A percentile compares a stretch with the other conserved stretches of the same genome.
Evolutionary conservation across 2,329 filamentous ascomycete genomes (phyloP).

Genomic region (Paracoccidioides brasiliensis): DNA sequence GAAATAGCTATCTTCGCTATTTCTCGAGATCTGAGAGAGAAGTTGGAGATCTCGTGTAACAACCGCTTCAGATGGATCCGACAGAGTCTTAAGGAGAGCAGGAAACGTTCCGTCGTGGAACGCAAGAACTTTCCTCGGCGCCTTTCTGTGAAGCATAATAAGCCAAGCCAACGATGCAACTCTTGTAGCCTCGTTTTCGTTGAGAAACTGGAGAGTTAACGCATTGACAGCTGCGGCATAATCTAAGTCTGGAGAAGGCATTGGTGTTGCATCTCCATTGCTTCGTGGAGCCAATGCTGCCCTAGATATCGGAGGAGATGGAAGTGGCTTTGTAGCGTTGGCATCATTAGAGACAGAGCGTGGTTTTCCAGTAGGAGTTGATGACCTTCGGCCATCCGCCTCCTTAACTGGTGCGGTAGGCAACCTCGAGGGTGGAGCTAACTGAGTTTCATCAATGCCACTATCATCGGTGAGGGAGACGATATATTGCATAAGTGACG

Average conservation of each 20-base stretch:
- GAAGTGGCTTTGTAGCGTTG: slow-evolving; percentile 21
- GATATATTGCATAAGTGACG: slow-evolving; percentile 84
- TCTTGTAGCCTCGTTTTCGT: slow-evolving; percentile 90
- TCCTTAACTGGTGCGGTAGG: slow-evolving; percentile 30
- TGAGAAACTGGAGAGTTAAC: slow-evolving; percentile 82
- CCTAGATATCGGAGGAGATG: slow-evolving; percentile 17
- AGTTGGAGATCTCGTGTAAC: slow-evolving; percentile 90
- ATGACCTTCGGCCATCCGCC: slow-evolving; percentile 28
- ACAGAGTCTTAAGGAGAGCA: slow-evolving; percentile 86
- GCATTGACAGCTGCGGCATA: slow-evolving; percentile 91
- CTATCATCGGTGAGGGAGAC: slow-evolving; percentile 70
- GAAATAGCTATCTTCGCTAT: slow-evolving; percentile 96
- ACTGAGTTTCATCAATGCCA: slow-evolving; percentile 28
- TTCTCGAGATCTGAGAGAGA: slow-evolving; percentile 87
- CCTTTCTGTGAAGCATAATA: slow-evolving; percentile 94
- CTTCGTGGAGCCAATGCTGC: slow-evolving; percentile 32
- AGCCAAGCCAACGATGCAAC: slow-evolving; percentile 92
- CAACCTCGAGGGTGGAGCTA: slow-evolving; percentile 27
- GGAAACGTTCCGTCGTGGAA: slow-evolving; percentile 98
- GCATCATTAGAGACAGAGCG: slow-evolving; percentile 16
- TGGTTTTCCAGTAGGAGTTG: slow-evolving; percentile 22
- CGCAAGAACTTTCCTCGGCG: slow-evolving; percentile 79
- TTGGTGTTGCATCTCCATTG: slow-evolving; percentile 34
- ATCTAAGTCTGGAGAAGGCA: slow-evolving; percentile 57
- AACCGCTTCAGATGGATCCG: slow-evolving; percentile 87